A percentile compares a stretch with the other conserved stretches of the same genome.
Evolutionary conservation across 1,284 basidiomycete species (phyloP).

Genomic region (Tremellales sp.): DNA sequence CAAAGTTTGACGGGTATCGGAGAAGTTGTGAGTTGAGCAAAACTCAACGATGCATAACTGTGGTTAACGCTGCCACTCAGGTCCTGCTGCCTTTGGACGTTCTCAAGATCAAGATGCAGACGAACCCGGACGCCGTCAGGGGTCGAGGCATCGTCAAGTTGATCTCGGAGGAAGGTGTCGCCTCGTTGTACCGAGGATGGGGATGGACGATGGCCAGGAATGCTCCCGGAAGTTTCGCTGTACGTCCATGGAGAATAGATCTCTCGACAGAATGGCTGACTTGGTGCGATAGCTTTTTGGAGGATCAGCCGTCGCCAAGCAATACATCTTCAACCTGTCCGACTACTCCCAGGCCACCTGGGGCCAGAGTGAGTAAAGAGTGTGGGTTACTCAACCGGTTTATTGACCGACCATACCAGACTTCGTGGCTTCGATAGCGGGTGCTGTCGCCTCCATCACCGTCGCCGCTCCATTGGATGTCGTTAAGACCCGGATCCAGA

Average conservation of each 20-base stretch:
- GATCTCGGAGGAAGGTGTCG: slow-evolving; percentile 82
- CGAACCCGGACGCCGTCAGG: slow-evolving; percentile 92
- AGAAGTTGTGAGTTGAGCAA: slow-evolving; percentile 84
- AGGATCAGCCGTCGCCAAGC: slow-evolving; percentile 90
- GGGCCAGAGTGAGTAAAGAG: slow-evolving; percentile 62
- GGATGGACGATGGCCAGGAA: slow-evolving; percentile 99
- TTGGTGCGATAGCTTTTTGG: slow-evolving; percentile 71
- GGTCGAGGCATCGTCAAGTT: slow-evolving; percentile 87
- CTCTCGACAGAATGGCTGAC: too few species aligned
- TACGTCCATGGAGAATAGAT: slow-evolving; percentile 50
- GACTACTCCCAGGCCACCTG: slow-evolving; percentile 93
- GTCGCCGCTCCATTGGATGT: slow-evolving; percentile 94
- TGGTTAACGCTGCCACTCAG: not conserved
- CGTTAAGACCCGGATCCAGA: slow-evolving; percentile 96
- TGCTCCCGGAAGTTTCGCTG: slow-evolving; percentile 92
- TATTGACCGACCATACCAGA: slow-evolving; percentile 46
- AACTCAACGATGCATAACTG: slow-evolving; percentile 11
- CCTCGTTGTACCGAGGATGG: slow-evolving; percentile 90
- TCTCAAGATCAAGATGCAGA: slow-evolving; percentile 97
- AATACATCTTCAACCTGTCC: slow-evolving; percentile 80
- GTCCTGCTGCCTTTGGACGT: slow-evolving; percentile 91
- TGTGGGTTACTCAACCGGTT: slow-evolving; percentile 10
- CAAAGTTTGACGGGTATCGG: slow-evolving; percentile 87
- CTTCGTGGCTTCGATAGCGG: slow-evolving; percentile 88
- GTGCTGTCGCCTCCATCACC: slow-evolving; percentile 91